Evolutionary conservation across 495 filamentous ascomycete species (phyloP), one percentile per base, ranked within the genome.

Genomic region (Diplogelasinospora grovesii): DNA sequence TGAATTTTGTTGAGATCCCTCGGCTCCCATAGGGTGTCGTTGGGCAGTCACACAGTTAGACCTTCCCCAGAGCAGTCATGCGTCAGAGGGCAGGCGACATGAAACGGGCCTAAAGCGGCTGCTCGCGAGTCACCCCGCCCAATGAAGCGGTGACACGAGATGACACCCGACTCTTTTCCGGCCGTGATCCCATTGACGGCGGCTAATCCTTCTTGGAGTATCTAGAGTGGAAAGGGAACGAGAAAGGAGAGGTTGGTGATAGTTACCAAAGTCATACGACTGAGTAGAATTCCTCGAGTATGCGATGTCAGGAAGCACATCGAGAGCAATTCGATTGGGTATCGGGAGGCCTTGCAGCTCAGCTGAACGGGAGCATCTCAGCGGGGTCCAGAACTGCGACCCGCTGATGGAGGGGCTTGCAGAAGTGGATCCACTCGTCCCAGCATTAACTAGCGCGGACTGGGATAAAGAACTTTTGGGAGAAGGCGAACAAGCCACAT

Each of bases 41-140:
- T 60, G 54, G 57, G 57, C 54, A 60, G 46, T 58, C 43, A 60
- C 52, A 56, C 57, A 56, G 52, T 32, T 41, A 35, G 36, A 34
- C 43, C 45, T 43, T 50, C 30, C 42, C 39, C 20, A 46, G 30
- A 39, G 26, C 36, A 49, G 43, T 50, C 49, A 53, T 49, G 54
- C 46, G 51, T 44, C 47, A 43, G 36, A 47, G 44, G 44, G 30
- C 43, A 44, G 45, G 14, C 45, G 52, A 49, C 46, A 50, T 60
- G 57, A 60, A 60, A 60, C 57, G 46, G 54, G 42, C 40, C 49
- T 41, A 48, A 45, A 50, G 56, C 48, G 48, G 50, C 43, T 47
- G 39, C 24, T 40, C 10, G 14, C 43, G 34, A 48, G 27, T 38
- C 31, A 42, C 20, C 32, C 43, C 43, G 43, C 46, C 51, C 54